Conservation (phyloP, 805 yeast species). For the Barnettozyma sp. region DNA sequence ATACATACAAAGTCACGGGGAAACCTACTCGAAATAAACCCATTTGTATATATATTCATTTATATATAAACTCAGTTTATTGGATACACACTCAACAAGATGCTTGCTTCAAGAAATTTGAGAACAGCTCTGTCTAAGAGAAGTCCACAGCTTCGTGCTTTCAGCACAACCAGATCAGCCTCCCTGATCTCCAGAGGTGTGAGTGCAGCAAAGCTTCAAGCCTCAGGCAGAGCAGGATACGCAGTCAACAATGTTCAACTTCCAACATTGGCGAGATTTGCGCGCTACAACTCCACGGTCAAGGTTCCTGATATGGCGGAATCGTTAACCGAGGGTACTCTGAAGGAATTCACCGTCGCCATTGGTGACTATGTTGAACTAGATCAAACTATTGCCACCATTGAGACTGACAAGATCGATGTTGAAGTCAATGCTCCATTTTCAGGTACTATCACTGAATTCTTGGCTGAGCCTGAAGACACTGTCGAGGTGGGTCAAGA, state of each 20-base stretch:
- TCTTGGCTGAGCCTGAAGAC: constrained; percentile 78
- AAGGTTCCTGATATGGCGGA: constrained; percentile 99
- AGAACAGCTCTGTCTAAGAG: constrained; percentile 12
- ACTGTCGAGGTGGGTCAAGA: constrained; percentile 97
- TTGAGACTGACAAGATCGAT: constrained; percentile 97
- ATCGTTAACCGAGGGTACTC: constrained; percentile 94
- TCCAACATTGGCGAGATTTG: constrained; percentile 13
- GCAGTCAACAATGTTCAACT: constrained; percentile 6
- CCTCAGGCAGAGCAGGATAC: constrained; percentile 3
- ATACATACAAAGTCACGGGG: too few species aligned
- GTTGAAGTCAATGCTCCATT: constrained; percentile 95
- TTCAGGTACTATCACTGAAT: constrained; percentile 80
- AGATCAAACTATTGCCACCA: constrained; percentile 92
- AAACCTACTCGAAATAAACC: too few species aligned
- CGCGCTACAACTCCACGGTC: constrained; percentile 34
- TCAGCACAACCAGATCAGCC: constrained; percentile 8
- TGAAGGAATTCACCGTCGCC: constrained; percentile 57
- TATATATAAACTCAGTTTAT: too few species aligned
- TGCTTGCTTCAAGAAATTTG: constrained; percentile 17
- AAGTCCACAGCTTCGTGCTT: constrained; percentile 7
- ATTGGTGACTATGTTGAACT: constrained; percentile 83
- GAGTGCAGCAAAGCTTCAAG: constrained; percentile 1
- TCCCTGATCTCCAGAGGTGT: constrained; percentile 9
- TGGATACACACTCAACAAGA: too few species aligned
- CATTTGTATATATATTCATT: too few species aligned